Evolutionary conservation across 106 monocot genomes (phyloP).

Genomic region (Dendrobium chrysotoxum): DNA sequence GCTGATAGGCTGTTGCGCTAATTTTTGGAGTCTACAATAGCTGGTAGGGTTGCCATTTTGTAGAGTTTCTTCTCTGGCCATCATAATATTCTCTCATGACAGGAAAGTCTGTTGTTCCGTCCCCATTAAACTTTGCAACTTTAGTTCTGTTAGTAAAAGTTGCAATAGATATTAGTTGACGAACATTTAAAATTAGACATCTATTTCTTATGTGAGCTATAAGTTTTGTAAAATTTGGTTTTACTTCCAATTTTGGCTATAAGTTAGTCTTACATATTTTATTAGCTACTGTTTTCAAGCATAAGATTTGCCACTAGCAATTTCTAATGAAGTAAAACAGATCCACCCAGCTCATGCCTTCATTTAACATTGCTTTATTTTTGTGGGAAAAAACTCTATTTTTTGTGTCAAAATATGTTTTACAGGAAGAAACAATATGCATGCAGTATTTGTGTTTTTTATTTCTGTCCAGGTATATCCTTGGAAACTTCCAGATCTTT

Average conservation of each 20-base stretch:
- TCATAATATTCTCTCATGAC: too few species aligned
- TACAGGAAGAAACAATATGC: background rate
- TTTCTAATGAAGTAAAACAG: background rate
- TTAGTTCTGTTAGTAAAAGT: background rate
- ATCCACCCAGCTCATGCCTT: background rate
- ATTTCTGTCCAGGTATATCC: constrained; percentile 58
- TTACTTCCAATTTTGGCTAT: background rate
- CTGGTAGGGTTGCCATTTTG: too few species aligned
- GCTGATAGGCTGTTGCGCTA: too few species aligned
- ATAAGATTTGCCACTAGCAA: background rate
- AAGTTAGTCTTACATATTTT: background rate
- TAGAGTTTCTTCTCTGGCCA: too few species aligned
- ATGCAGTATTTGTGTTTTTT: background rate
- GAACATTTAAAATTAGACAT: background rate
- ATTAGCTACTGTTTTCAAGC: background rate
- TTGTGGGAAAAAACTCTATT: background rate
- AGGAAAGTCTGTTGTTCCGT: too few species aligned
- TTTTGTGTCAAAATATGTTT: background rate
- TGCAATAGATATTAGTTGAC: background rate
- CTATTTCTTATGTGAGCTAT: background rate
- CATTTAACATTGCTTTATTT: background rate
- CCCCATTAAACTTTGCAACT: too few species aligned
- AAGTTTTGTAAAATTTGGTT: background rate
- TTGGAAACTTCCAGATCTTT: constrained; percentile 72
- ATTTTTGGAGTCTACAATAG: too few species aligned